A percentile compares a stretch with the other conserved stretches of the same genome.
Conservation (phyloP, 2,329 filamentous ascomycete genomes). For the Aureobasidium mangrovei region DNA sequence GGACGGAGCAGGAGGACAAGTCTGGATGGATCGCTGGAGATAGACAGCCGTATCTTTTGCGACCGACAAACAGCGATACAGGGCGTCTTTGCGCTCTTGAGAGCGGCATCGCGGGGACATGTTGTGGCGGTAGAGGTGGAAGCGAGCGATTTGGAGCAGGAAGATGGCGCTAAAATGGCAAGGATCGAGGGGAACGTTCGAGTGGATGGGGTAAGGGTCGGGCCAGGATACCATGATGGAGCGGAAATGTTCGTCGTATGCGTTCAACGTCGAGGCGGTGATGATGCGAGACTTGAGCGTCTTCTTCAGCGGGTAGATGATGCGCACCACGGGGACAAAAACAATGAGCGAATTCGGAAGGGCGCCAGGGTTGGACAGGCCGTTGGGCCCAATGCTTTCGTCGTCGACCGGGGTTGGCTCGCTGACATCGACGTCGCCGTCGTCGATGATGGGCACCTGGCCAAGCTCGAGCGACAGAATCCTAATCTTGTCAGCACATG, state of each 20-base stretch:
- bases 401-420: conserved; percentile 77
- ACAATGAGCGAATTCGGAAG: conserved; percentile 65
- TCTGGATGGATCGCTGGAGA: conserved; percentile 56
- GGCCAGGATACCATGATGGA: conserved; percentile 70
- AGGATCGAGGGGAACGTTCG: conserved; percentile 60
- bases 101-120: conserved; percentile 61
- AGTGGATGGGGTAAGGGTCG: conserved; percentile 59
- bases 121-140: conserved; percentile 83
- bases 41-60: conserved; percentile 72
- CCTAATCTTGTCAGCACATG: conserved; percentile 34
- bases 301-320: conserved; percentile 64
- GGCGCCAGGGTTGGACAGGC: conserved; percentile 34
- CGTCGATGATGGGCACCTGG: conserved; percentile 72
- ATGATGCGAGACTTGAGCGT: conserved; percentile 61
- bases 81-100: conserved; percentile 58
- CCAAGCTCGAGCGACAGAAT: conserved; percentile 72
- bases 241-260: conserved; percentile 72
- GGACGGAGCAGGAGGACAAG: conserved; percentile 26
- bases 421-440: conserved; percentile 76
- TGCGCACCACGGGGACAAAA: conserved; percentile 71
- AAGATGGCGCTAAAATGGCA: conserved; percentile 65
- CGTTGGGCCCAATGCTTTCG: conserved; percentile 55
- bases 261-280: conserved; percentile 57
- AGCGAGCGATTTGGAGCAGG: conserved; percentile 72
- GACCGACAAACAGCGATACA: conserved; percentile 67